Evolutionary conservation across 1,139 yeast species (phyloP), one percentile per base, ranked within the genome.

Genomic region (Lodderomyces orthopsilosis): DNA sequence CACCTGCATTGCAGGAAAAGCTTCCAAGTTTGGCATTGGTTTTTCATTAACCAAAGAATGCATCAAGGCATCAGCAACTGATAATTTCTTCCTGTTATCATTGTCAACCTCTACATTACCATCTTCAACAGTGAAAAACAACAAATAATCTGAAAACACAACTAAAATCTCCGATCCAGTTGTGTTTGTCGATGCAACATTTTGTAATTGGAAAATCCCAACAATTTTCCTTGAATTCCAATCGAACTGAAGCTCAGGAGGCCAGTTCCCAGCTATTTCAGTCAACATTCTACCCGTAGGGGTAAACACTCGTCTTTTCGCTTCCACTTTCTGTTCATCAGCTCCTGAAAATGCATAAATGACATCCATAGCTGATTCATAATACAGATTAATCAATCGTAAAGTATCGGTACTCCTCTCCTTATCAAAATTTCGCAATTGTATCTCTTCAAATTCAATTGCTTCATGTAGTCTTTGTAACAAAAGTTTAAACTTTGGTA

Each of bases 261-360:
- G 98, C 97, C 97, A 91, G 18, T 81, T 81, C 8, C 79, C 72
- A 6, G 96, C 95, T 21, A 90, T 62, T 55, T 89, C 96, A 0
- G 95, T 84, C 37, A 91, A 66, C 2, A 91, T 75, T 58, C 88
- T 89, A 0, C 97, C 98, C 0, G 96, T 84, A 1, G 97, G 96
- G 0, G 97, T 90, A 58, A 90, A 88, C 0, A 89, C 81, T 48
- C 96, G 73, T 36, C 80, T 75, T 51, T 70, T 75, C 48, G 76
- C 78, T 13, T 80, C 74, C 41, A 61, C 66, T 44, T 65, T 49
- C 10, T 52, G 47, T 9, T 49, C 46, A 18, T 26, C 27, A 35
- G 74, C 74, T 32, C 72, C 77, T 1, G 95, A 96, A 66, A 90
- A 90, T 0, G 96, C 87, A 55, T 88, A 87, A 26, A 90, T 84